Conservation (phyloP, 139 green algal genomes). For the Chlorella sp. region DNA sequence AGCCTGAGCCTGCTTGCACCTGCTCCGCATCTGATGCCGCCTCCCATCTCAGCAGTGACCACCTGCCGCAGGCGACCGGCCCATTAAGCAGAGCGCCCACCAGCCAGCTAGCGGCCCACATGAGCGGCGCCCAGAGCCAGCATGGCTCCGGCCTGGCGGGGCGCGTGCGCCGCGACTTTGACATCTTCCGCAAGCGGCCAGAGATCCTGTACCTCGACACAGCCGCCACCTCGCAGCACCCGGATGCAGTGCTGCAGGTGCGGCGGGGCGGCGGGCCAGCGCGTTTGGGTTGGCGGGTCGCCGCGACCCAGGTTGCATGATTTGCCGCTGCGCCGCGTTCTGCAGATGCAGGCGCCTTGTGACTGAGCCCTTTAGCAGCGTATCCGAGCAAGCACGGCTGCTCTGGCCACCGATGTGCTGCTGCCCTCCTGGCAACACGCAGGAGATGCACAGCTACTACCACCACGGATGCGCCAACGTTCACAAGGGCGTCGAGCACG, state of each 20-base stretch:
- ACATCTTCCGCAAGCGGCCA: slow-evolving; percentile 73
- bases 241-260: slow-evolving; percentile 62
- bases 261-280: background rate
- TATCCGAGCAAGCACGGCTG: no score
- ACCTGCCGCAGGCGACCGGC: no score
- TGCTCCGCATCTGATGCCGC: no score
- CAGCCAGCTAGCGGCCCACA: no score
- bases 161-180: slow-evolving; percentile 65
- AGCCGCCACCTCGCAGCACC: slow-evolving; percentile 94
- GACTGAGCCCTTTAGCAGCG: background rate
- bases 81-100: no score
- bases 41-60: no score
- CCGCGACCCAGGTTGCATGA: no score
- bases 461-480: slow-evolving; percentile 88
- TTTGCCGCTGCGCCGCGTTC: no score
- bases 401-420: no score
- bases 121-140: background rate
- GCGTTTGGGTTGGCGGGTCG: no score
- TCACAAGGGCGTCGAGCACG: slow-evolving; percentile 67
- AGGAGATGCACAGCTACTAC: slow-evolving; percentile 83
- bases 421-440: background rate
- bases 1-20: no score
- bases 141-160: slow-evolving; percentile 23
- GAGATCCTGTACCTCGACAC: slow-evolving; percentile 95
- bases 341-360: background rate